phyloP scores from a whole-genome alignment of 2,329 filamentous ascomycete genomes.

The Pochonia chlamydosporia region DNA sequence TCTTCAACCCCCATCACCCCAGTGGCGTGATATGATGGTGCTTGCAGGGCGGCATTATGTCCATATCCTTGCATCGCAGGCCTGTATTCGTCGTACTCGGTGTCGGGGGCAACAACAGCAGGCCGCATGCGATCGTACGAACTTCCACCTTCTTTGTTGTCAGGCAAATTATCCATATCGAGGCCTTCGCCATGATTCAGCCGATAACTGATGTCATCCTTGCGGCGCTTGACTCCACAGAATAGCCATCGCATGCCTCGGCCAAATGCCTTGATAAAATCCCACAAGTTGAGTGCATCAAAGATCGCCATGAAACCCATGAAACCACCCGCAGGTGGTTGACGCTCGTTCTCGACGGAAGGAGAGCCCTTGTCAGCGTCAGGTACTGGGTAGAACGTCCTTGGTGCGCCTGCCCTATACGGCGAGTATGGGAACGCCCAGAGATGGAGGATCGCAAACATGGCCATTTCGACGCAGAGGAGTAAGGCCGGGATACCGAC shows the following conservation, averaged over 20 bases:
- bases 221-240: slow-evolving; percentile 60
- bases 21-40: slow-evolving; percentile 26
- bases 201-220: slow-evolving; percentile 46
- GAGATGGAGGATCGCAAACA: slow-evolving; percentile 72
- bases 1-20: slow-evolving; percentile 27
- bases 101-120: slow-evolving; percentile 1
- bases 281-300: slow-evolving; percentile 75
- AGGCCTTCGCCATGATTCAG: slow-evolving; percentile 22
- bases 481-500: slow-evolving; percentile 74
- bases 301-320: slow-evolving; percentile 59
- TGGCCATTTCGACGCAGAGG: slow-evolving; percentile 78
- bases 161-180: slow-evolving; percentile 32
- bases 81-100: slow-evolving; percentile 21
- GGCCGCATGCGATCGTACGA: slow-evolving; percentile 18
- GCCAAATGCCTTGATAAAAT: slow-evolving; percentile 73
- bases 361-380: slow-evolving; percentile 33
- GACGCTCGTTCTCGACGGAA: slow-evolving; percentile 36
- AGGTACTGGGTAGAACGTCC: slow-evolving; percentile 41
- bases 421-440: slow-evolving; percentile 76
- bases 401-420: slow-evolving; percentile 48
- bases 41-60: slow-evolving; percentile 30
- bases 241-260: slow-evolving; percentile 77
- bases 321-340: slow-evolving; percentile 56
- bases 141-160: slow-evolving; percentile 15
- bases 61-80: slow-evolving; percentile 22